Evolutionary conservation across 176 grass and related monocot species (phyloP).

Genomic region (Phyllostachys edulis): DNA sequence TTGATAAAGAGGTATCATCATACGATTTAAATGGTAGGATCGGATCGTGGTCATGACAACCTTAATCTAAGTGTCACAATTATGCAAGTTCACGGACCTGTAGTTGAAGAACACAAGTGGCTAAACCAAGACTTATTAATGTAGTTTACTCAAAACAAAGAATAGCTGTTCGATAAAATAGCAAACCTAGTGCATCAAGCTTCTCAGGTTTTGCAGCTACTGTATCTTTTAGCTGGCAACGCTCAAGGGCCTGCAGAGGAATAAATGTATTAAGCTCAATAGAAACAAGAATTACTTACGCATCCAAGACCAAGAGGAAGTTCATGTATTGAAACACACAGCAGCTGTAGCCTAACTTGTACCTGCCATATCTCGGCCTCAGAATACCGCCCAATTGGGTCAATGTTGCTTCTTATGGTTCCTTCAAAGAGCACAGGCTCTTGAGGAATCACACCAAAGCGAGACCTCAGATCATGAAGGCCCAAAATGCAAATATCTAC

Average conservation of each 20-base stretch:
- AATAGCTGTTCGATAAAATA: background rate
- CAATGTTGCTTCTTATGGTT: constrained; percentile 88
- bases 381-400: constrained; percentile 74
- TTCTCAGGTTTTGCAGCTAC: constrained; percentile 71
- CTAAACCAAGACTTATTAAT: background rate
- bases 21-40: too few species aligned
- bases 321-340: constrained; percentile 29
- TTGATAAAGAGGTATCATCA: too few species aligned
- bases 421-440: constrained; percentile 95
- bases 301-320: background rate
- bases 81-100: background rate
- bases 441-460: constrained; percentile 93
- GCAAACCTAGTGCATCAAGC: constrained; percentile 82
- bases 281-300: background rate
- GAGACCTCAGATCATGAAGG: constrained; percentile 90
- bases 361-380: constrained; percentile 97
- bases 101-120: constrained; percentile 16
- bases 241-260: constrained; percentile 58
- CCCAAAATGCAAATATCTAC: constrained; percentile 76
- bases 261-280: background rate
- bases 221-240: constrained; percentile 83
- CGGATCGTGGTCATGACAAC: too few species aligned
- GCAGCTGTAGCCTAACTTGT: constrained; percentile 7
- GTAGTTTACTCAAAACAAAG: background rate
- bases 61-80: background rate